Conservation (phyloP, 2,329 filamentous ascomycete species). For the Cladosporium oxysporum region DNA sequence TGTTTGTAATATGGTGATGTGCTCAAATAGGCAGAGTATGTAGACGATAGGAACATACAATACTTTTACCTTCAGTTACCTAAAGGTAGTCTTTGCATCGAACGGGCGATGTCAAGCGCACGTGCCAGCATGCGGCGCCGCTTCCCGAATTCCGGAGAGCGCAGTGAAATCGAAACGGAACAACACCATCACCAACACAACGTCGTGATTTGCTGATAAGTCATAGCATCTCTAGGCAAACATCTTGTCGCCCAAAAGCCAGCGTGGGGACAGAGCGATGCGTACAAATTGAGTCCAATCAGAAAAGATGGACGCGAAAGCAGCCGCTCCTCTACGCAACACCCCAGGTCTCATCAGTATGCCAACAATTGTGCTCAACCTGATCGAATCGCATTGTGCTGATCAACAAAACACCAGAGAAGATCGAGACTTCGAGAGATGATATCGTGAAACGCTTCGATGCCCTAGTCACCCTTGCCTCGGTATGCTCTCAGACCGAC, state of each 20-base stretch:
- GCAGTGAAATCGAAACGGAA: constrained; percentile 3
- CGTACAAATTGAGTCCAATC: neutral
- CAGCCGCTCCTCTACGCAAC: constrained; percentile 37
- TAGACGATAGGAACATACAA: neutral
- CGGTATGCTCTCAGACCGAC: constrained; percentile 38
- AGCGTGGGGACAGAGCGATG: neutral
- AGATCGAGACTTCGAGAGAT: constrained; percentile 43
- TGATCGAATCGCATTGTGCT: neutral
- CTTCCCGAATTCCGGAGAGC: neutral
- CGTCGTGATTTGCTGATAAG: neutral
- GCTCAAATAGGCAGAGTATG: too few species aligned
- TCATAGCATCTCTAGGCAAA: neutral
- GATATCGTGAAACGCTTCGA: constrained; percentile 55
- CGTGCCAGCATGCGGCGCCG: constrained; percentile 8
- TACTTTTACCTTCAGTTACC: neutral
- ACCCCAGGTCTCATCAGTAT: constrained; percentile 43
- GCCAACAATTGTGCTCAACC: neutral
- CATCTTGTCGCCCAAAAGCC: neutral
- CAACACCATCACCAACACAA: constrained; percentile 10
- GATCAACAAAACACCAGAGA: constrained; percentile 30
- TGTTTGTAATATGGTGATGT: too few species aligned
- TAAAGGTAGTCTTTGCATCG: neutral
- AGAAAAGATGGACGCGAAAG: constrained; percentile 17
- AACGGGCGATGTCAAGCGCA: neutral
- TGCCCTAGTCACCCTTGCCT: constrained; percentile 56